Conservation (phyloP, 169 alveolate genomes). For the Condylostoma magnum region DNA sequence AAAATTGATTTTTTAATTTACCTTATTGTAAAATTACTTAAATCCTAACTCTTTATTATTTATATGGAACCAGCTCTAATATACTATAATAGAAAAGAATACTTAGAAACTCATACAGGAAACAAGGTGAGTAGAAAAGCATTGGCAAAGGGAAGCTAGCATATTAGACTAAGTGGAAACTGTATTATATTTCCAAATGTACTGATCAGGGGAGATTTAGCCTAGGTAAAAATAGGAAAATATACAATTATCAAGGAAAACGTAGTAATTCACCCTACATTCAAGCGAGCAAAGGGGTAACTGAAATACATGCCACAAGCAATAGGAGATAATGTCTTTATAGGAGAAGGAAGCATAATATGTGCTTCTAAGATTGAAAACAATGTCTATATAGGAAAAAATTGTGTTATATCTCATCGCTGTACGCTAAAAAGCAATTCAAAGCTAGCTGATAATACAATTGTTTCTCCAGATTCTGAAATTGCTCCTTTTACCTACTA, state of each 20-base stretch:
- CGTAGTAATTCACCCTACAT: slow-evolving; percentile 76
- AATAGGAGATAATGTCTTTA: slow-evolving; percentile 77
- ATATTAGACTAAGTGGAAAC: slow-evolving; percentile 74
- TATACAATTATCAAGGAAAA: slow-evolving; percentile 66
- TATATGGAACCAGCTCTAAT: slow-evolving; percentile 41
- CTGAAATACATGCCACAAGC: slow-evolving; percentile 56
- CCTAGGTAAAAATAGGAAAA: slow-evolving; percentile 63
- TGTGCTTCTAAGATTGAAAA: slow-evolving; percentile 78
- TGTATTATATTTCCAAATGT: slow-evolving; percentile 67
- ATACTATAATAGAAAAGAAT: slow-evolving; percentile 33
- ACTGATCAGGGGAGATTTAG: slow-evolving; percentile 80
- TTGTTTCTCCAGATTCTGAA: slow-evolving; percentile 76
- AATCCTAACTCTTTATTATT: neutral
- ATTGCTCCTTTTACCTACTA: slow-evolving; percentile 78
- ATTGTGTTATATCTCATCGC: slow-evolving; percentile 79
- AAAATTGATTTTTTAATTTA: too few species aligned
- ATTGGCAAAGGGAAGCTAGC: slow-evolving; percentile 61
- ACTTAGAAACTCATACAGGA: slow-evolving; percentile 38
- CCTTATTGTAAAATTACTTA: too few species aligned
- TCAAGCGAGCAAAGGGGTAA: slow-evolving; percentile 41
- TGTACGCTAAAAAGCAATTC: slow-evolving; percentile 72
- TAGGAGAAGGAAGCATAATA: slow-evolving; percentile 74
- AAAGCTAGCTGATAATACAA: slow-evolving; percentile 69
- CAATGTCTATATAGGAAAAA: slow-evolving; percentile 81
- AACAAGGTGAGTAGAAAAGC: slow-evolving; percentile 37